Evolutionary conservation across 2,329 filamentous ascomycete species (phyloP).

Genomic region (Trichoderma arundinaceum): DNA sequence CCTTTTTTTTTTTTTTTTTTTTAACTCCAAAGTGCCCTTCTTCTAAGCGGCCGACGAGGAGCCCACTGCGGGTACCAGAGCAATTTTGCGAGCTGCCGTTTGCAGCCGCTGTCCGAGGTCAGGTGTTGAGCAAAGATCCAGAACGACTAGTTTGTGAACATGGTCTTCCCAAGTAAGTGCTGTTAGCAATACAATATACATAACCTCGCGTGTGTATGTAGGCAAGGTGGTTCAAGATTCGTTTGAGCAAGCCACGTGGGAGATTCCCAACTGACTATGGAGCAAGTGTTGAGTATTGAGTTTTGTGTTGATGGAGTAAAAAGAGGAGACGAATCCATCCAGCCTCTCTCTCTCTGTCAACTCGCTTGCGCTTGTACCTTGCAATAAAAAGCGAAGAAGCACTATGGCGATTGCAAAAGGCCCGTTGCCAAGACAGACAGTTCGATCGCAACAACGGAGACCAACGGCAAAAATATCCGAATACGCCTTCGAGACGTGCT

Average conservation of each 20-base stretch:
- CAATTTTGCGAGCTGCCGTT: conserved; percentile 11
- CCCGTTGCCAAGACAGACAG: background rate
- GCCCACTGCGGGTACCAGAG: conserved; percentile 11
- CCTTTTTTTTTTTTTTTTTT: no score
- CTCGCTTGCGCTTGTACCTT: background rate
- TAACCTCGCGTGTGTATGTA: no score
- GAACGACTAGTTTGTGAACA: no score
- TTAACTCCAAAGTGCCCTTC: no score
- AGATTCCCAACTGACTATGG: no score
- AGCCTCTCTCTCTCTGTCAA: background rate
- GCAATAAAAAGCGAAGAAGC: background rate
- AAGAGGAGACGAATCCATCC: background rate
- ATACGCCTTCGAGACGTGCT: background rate
- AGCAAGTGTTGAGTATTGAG: no score
- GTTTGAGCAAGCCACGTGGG: no score
- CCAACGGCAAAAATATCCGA: background rate
- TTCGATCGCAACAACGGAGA: background rate
- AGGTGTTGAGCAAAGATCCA: background rate
- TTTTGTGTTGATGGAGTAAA: no score
- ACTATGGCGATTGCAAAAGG: background rate
- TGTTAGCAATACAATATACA: no score
- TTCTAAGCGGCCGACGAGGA: background rate
- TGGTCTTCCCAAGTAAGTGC: no score
- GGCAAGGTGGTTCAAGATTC: no score
- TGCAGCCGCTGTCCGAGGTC: conserved; percentile 19